These are phyloP conservation scores for Talaromyces ruber DNA, from an alignment of 495 filamentous ascomycete genomes.

Conservation along the genomic window DNA sequence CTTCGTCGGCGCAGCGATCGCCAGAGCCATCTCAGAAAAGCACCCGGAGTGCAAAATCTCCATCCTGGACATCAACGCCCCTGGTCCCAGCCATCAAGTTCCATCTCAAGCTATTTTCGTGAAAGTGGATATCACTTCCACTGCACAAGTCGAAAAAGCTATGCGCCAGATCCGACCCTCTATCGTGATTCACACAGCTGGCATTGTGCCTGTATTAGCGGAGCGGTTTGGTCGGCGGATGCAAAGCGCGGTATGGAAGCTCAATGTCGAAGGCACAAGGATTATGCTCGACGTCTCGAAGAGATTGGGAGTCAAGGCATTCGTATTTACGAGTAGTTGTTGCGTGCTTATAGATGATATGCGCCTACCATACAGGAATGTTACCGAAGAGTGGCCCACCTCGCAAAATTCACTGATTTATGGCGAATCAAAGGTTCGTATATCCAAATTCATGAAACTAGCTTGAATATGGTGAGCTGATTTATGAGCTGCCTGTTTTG, in stretches of 20 bases:
- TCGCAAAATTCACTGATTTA: conserved; percentile 43
- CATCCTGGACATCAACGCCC: conserved; percentile 31
- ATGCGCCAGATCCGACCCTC: conserved; percentile 26
- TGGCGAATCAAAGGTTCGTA: conserved; percentile 47
- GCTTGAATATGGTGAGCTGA: not conserved
- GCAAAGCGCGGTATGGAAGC: conserved; percentile 27
- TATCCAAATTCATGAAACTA: not conserved
- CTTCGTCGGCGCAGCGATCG: conserved; percentile 38
- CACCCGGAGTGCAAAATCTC: conserved; percentile 34
- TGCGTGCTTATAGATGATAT: conserved; percentile 49
- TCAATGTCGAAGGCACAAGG: conserved; percentile 52
- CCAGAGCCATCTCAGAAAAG: conserved; percentile 31
- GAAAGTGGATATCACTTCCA: conserved; percentile 29
- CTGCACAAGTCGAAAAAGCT: conserved; percentile 18
- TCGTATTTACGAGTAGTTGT: conserved; percentile 51
- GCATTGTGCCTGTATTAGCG: conserved; percentile 31
- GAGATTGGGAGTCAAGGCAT: conserved; percentile 38
- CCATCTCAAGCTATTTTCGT: conserved; percentile 22
- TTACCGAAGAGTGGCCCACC: conserved; percentile 44
- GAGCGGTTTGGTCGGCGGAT: conserved; percentile 32
- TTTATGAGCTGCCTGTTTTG: not conserved
- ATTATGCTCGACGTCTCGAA: conserved; percentile 47
- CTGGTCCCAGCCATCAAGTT: conserved; percentile 20
- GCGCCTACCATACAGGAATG: conserved; percentile 40
- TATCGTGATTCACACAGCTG: conserved; percentile 38